Percentiles rank a stretch among this genome's conserved stretches.
Conservation (phyloP, 345 rosid genomes). For the Pelargonium nanum region DNA sequence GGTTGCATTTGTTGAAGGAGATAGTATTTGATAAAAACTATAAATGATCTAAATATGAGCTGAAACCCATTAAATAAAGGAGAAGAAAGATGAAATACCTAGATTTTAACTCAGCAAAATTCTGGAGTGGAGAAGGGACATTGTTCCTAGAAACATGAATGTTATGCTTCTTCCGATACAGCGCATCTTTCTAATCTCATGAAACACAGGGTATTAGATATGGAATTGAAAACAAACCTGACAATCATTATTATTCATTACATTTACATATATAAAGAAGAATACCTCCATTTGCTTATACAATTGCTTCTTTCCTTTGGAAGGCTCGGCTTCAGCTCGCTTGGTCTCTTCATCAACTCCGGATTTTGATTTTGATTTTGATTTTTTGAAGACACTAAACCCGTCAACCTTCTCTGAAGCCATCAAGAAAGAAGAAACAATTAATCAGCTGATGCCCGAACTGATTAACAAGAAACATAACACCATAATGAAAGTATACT, state of each 20-base stretch:
- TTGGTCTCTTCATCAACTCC: conserved; percentile 15
- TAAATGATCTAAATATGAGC: neutral
- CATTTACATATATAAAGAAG: neutral
- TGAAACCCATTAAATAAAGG: neutral
- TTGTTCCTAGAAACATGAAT: conserved; percentile 77
- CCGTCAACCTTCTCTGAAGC: conserved; percentile 54
- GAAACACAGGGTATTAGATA: conserved; percentile 6
- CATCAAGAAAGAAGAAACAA: neutral
- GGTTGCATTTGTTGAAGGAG: too few relatives aligned
- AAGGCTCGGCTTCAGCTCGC: conserved; percentile 18
- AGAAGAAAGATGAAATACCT: conserved; percentile 32
- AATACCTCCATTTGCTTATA: conserved; percentile 59
- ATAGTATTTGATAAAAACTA: too few relatives aligned
- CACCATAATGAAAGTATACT: neutral
- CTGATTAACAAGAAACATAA: too few relatives aligned
- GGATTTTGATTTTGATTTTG: conserved; percentile 23
- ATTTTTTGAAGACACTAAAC: conserved; percentile 58
- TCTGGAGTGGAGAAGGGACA: conserved; percentile 63
- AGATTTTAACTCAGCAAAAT: conserved; percentile 52
- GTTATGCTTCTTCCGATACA: conserved; percentile 54
- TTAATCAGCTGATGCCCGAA: neutral
- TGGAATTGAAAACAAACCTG: neutral
- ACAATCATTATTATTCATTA: neutral
- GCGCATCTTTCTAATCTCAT: conserved; percentile 48
- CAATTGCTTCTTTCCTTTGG: conserved; percentile 42